phyloP scores from a whole-genome alignment of 1,284 basidiomycete genomes.

The Cutaneotrichosporon dermatis region DNA sequence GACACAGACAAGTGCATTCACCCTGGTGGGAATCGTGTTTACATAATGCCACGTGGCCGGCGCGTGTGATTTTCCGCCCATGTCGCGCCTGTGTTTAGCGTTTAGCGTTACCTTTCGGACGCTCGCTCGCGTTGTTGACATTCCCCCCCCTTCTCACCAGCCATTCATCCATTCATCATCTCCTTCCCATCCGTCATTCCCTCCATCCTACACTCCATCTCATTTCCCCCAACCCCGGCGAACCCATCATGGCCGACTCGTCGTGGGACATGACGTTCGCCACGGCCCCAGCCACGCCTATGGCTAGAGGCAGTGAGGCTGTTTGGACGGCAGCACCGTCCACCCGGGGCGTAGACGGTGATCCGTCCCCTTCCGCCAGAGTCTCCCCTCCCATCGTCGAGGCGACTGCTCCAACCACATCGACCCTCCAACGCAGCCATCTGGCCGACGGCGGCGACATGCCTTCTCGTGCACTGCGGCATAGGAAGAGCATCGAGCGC shows the following conservation, averaged over 20 bases:
- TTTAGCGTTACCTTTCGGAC: not conserved
- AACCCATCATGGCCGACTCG: not conserved
- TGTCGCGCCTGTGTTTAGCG: not conserved
- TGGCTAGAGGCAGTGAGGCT: not conserved
- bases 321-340: too few species aligned
- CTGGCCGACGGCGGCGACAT: too few species aligned
- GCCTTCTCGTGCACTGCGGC: too few species aligned
- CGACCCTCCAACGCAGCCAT: too few species aligned
- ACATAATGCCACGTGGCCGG: not conserved
- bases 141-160: too few species aligned
- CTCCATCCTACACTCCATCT: not conserved
- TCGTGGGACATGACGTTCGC: conserved; percentile 1
- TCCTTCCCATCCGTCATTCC: not conserved
- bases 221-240: not conserved
- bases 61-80: not conserved
- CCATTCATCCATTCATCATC: not conserved
- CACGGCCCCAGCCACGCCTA: not conserved
- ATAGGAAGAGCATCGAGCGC: too few species aligned
- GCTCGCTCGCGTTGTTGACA: not conserved
- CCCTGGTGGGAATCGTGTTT: not conserved
- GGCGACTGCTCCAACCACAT: too few species aligned
- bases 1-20: too few species aligned
- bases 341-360: too few species aligned
- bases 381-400: too few species aligned
- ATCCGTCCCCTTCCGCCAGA: too few species aligned